Evolutionary conservation across 305 asterid species (phyloP), one percentile per base, ranked within the genome.

Genomic region (Salvia sclarea): DNA sequence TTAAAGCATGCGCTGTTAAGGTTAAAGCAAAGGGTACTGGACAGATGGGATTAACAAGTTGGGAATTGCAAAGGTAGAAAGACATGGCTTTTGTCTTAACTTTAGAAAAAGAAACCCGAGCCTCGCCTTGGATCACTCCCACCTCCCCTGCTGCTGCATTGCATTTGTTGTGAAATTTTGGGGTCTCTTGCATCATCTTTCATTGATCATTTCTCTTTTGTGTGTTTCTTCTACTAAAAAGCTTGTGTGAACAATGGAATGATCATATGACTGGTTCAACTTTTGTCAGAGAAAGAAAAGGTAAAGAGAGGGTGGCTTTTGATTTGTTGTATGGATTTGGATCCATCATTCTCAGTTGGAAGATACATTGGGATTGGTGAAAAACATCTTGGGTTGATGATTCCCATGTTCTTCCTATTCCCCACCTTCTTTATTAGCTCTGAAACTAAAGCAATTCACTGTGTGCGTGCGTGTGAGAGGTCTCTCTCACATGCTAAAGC

Each of bases 221-320:
- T 45, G 17, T 73, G 78, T 66, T 80, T 73, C 49, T 67, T 75
- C 75, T 72, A 13, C 55, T 56, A 41, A 38, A 67, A 63, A 75
- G 75, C 62, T 50, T 44, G 82, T 72, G 85, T 73, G 83, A 81
- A 75, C 71, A 66, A 47, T 63, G 67, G 72, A 60, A 28, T 64
- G 68, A 67, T 78, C 75, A 69, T 80, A 78, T 70, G 72, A 3
- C 5, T 64, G 62, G 31, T 55, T 25, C 52, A 53, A 53, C 79
- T 76, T 82, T 82, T 79, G 84, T 76, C 82, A 82, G 82, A 71
- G 72, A 70, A 25, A 64, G 60, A 52, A 82, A 82, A 79, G 84
- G 30, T 76, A 79, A 82, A 82, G 86, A 33, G 62, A 28, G n/a
- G n/a, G 22, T 68, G 61, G 64, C 81, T 76, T 76, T 80, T 69